Conservation (phyloP, 768 basidiomycete genomes). For the Podaxis rugospora region DNA sequence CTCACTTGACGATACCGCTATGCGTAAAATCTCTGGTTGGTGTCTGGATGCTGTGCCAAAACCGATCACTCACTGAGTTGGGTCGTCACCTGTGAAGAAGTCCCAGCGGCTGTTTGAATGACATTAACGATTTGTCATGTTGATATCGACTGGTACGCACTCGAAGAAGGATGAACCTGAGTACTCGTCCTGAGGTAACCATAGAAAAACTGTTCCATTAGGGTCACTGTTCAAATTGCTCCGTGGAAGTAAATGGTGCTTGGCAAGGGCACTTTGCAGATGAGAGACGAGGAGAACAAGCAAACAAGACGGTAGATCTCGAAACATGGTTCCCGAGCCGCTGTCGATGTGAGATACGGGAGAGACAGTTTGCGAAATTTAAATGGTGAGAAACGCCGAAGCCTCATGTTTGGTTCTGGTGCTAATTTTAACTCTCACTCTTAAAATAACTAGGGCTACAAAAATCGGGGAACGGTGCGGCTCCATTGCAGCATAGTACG, state of each 20-base stretch:
- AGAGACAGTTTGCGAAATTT: not conserved
- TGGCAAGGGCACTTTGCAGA: not conserved
- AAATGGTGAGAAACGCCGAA: not conserved
- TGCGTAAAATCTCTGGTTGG: slow-evolving; percentile 14
- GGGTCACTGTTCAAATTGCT: slow-evolving; percentile 34
- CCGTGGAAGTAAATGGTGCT: slow-evolving; percentile 13
- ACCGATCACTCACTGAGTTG: slow-evolving; percentile 51
- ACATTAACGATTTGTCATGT: not conserved
- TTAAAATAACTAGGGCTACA: not conserved
- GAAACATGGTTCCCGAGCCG: not conserved
- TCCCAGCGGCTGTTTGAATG: slow-evolving; percentile 40
- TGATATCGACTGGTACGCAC: slow-evolving; percentile 35
- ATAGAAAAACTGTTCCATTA: slow-evolving; percentile 51
- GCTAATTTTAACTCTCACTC: not conserved
- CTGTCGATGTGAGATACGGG: not conserved
- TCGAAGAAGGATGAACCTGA: slow-evolving; percentile 66
- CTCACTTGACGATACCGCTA: slow-evolving; percentile 71
- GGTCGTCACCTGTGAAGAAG: slow-evolving; percentile 60
- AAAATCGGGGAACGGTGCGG: not conserved
- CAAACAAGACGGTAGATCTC: slow-evolving; percentile 8
- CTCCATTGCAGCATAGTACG: not conserved
- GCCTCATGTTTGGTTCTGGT: not conserved
- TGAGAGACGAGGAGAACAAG: slow-evolving; percentile 7
- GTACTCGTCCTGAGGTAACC: slow-evolving; percentile 67
- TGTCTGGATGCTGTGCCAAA: slow-evolving; percentile 11